Conservation (phyloP, 306 rosid species). For the Inga laurina region DNA sequence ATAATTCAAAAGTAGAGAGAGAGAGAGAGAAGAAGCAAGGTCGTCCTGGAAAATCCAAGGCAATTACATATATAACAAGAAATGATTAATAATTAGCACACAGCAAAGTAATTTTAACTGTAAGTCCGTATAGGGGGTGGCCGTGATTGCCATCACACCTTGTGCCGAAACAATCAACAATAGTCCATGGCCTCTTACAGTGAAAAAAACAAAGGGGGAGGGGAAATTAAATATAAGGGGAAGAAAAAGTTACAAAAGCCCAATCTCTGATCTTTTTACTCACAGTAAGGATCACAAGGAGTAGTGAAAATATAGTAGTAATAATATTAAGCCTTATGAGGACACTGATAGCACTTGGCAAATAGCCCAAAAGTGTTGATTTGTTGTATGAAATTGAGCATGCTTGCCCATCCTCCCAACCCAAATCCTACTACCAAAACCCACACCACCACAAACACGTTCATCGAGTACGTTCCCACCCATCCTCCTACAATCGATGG, state of each 20-base stretch:
- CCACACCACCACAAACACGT: conserved; percentile 72
- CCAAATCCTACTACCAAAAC: conserved; percentile 79
- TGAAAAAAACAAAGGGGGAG: neutral
- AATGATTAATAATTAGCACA: conserved; percentile 45
- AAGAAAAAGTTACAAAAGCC: conserved; percentile 35
- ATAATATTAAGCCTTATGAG: conserved; percentile 53
- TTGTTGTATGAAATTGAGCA: conserved; percentile 63
- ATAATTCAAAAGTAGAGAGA: neutral
- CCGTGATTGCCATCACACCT: conserved; percentile 77
- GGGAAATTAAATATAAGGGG: neutral
- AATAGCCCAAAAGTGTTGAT: conserved; percentile 62
- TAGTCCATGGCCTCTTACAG: conserved; percentile 41
- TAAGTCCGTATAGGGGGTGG: conserved; percentile 69
- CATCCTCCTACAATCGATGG: conserved; percentile 68
- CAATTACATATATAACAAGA: conserved; percentile 35
- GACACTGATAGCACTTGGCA: conserved; percentile 73
- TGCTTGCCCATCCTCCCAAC: conserved; percentile 84
- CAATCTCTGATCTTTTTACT: conserved; percentile 67
- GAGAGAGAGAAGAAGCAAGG: neutral
- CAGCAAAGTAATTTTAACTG: conserved; percentile 39
- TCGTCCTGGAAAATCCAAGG: conserved; percentile 15
- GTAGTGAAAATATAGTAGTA: neutral
- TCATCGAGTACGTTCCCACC: conserved; percentile 54
- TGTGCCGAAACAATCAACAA: conserved; percentile 36
- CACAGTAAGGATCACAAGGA: conserved; percentile 32